phyloP scores from a whole-genome alignment of 2,329 filamentous ascomycete species.

The Trichoderma breve region DNA sequence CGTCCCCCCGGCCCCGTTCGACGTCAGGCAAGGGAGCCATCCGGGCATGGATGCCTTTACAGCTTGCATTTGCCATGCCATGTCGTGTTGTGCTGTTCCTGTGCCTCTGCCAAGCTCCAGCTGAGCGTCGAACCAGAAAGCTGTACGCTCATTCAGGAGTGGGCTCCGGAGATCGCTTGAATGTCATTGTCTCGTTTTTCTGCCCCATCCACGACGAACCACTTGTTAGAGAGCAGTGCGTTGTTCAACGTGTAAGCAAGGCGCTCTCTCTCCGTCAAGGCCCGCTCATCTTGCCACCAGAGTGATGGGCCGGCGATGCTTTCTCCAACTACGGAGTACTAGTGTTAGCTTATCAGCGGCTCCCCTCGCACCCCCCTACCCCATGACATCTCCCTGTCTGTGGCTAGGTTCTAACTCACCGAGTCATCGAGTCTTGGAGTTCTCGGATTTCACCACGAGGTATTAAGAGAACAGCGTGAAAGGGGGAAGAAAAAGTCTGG shows the following conservation, averaged over 20 bases:
- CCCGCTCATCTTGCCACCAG: slow-evolving; percentile 17
- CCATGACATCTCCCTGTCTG: background rate
- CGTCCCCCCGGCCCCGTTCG: slow-evolving; percentile 3
- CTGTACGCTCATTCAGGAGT: background rate
- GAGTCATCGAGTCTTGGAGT: background rate
- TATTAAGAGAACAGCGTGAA: background rate
- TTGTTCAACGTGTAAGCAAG: slow-evolving; percentile 13
- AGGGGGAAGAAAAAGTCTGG: background rate
- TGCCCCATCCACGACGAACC: slow-evolving; percentile 17
- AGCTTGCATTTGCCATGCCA: slow-evolving; percentile 17
- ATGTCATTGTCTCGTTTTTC: slow-evolving; percentile 5
- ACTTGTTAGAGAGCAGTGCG: slow-evolving; percentile 7
- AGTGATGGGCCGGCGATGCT: slow-evolving; percentile 3
- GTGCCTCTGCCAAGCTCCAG: slow-evolving; percentile 9
- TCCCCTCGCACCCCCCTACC: slow-evolving; percentile 1
- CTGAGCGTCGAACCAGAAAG: slow-evolving; percentile 4
- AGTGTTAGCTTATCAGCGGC: slow-evolving; percentile 18
- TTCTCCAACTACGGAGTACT: slow-evolving; percentile 18
- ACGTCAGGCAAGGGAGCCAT: background rate
- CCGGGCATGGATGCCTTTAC: slow-evolving; percentile 14
- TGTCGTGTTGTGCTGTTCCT: slow-evolving; percentile 12
- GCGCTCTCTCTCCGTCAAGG: slow-evolving; percentile 7
- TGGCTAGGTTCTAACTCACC: slow-evolving; percentile 5
- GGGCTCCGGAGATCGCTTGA: background rate
- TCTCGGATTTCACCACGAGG: background rate